Evolutionary conservation across 768 basidiomycete genomes (phyloP), one percentile per base, ranked within the genome.

Genomic region (Phylloporus sp.): DNA sequence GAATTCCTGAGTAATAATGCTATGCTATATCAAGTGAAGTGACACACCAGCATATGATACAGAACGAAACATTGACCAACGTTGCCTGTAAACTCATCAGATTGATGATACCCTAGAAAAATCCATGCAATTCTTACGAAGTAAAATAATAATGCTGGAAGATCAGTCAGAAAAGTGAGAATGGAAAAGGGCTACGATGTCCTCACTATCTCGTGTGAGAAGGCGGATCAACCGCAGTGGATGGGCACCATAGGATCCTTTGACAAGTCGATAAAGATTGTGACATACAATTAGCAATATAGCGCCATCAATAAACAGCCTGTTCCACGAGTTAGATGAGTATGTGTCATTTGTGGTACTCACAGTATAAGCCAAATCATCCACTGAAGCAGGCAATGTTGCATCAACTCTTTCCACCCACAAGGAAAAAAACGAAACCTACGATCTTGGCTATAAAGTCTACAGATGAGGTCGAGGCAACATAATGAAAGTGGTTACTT

Each of bases 131-230:
- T 12, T 4, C 61, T 53, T 31, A 64, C 62, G 12, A 41, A 15
- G 24, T 64, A 62, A 36, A 62, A 62, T 18, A 55, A 23, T 1
- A 58, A 4, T 3, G 62, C 61, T 62, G 20, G 18, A 18, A 20
- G 16, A 50, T 26, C 1, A 2, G 35, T 50, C 34, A 50, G 31
- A 5, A 41, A 18, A 4, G 12, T 5, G 27, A 27, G 32, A 22
- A n/a, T 5, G n/a, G 23, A 0, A 16, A 9, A 49, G 3, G 16
- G 1, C 18, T 8, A 22, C 0, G 9, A 34, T 26, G 3, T 20
- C 13, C 57, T 52, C 35, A 66, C 64, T 61, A 28, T 66, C 66
- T 36, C 64, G 56, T 16, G 40, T 15, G 13, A 66, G 64, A 34
- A 57, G 45, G 20, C 6, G 26, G 6, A 57, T 12, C 23, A 69